A percentile compares a stretch with the other conserved stretches of the same genome.
phyloP scores from a whole-genome alignment of 805 yeast species.

The Spathaspora girioi region DNA sequence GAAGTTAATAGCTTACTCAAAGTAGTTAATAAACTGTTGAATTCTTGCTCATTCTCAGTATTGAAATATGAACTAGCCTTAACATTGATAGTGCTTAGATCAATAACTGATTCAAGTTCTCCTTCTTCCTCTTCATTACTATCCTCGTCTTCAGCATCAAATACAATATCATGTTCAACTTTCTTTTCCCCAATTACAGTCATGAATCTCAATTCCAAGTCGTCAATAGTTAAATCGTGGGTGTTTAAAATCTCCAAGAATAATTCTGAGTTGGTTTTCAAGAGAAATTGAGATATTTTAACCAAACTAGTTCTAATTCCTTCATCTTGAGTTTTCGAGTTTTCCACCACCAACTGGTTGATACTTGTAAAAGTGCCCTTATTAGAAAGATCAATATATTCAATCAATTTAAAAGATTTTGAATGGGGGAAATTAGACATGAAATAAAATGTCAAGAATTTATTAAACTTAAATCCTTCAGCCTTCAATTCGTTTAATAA shows the following conservation, averaged over 20 bases:
- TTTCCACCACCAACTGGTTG: constrained; percentile 4
- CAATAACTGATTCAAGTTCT: constrained; percentile 16
- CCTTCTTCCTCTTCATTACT: constrained; percentile 15
- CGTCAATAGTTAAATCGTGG: constrained; percentile 20
- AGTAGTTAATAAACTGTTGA: constrained; percentile 35
- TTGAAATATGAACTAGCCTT: constrained; percentile 16
- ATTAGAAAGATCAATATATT: constrained; percentile 17
- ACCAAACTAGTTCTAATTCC: constrained; percentile 13
- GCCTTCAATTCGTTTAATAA: constrained; percentile 11
- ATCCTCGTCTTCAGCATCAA: constrained; percentile 25
- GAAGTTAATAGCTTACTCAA: constrained; percentile 43
- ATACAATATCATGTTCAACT: constrained; percentile 27
- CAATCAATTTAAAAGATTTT: constrained; percentile 19
- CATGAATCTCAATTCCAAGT: constrained; percentile 58
- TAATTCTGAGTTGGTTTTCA: constrained; percentile 15
- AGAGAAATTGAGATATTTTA: constrained; percentile 15
- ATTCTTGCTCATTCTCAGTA: constrained; percentile 33
- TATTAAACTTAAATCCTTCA: constrained; percentile 27
- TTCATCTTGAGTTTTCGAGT: constrained; percentile 11
- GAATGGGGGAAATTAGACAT: constrained; percentile 19
- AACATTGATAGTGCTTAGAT: constrained; percentile 12
- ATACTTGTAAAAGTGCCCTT: constrained; percentile 6
- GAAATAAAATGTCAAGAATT: constrained; percentile 28
- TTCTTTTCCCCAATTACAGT: constrained; percentile 45
- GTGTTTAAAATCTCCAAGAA: constrained; percentile 19